Base-by-base conservation (phyloP, 352 stramenopile genomes). In the Phytophthora podocarpi region DNA sequence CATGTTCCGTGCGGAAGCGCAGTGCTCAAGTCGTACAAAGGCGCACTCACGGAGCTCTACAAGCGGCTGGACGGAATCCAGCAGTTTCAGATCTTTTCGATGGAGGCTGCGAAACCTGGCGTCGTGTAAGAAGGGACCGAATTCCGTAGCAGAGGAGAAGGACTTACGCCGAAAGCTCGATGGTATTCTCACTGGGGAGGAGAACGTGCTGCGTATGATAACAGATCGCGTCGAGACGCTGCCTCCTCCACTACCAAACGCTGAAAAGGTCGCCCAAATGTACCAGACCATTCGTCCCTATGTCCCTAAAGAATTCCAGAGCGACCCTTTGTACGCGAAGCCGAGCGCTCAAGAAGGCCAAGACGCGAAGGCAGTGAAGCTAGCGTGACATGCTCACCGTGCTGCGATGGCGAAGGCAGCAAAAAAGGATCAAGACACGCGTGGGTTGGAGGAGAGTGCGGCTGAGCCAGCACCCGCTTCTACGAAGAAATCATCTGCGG, bases 211-310 rank as follows among this genome's bases (percentile, higher is more conserved):
- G 3, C 1, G 12, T 2, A 54, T 54, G 11, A 9, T 61, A 3
- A 49, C 32, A 1, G 32, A 48, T 4, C n/a, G 37, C 34, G 3
- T 57, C 2, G 35, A 57, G n/a, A 10, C 12, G 0, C n/a, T 61
- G 5, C 31, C 39, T 1, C 42, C 48, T 1, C 55, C 51, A 3
- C 36, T 16, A 3, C 27, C 15, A 12, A 71, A 71, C 30, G 27
- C 35, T 5, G 55, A 71, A 37, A 71, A 71, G 20, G 10, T 30
- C 1, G 3, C n/a, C 1, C 8, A 35, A 1, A 59, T 66, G 28
- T 45, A 66, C 21, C 5, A 46, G 3, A 55, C 43, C 6, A 53
- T 71, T n/a, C 21, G 43, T 2, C 49, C 50, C 0, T 72, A 60
- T 8, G 43, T 72, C 1, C 43, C 55, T 1, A 28, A 51, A 3